Evolutionary conservation across 148 eudicot species (phyloP), one percentile per base, ranked within the genome.

Genomic region (Arbutus unedo): DNA sequence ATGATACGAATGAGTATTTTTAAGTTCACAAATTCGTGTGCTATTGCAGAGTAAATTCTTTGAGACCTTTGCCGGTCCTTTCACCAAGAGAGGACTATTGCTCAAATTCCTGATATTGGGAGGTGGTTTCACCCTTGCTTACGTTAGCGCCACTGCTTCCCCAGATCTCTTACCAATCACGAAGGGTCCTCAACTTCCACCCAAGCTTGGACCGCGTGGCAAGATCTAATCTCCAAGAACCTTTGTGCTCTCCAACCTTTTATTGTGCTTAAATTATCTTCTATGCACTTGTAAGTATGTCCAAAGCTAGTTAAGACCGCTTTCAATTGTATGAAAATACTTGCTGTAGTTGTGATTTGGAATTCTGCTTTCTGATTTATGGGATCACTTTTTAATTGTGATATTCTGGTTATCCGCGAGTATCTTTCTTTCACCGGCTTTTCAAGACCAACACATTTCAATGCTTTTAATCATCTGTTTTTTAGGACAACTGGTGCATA

Each of bases 21-120:
- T 48, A 4, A 44, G 18, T 23, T 71, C 49, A 1, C 31, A 25
- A 48, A 16, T 55, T 14, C 4, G 18, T 70, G 13, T 48, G 48
- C 74, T 49, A 66, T 6, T 89, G 90, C 93, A 97, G 99, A 97
- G 99, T 96, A 94, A 97, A 85, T 97, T 94, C 95, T 97, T 94
- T 78, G 98, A 94, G 91, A 94, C 99, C 83, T 97, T 97, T 87
- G 99, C 96, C 44, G 98, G 95, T 67, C 99, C 99, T 54, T 97
- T 97, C 91, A 97, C 99, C 66, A 97, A 97, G 96, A 97, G 97
- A 90, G 99, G 98, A 44, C 84, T 97, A 78, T 86, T 97, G 92
- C 95, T 97, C 85, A 97, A 94, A 66, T 94, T 97, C 84, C 89
- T 95, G 91, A 91, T 94, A 64, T 79, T 97, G 86, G 99, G 98